Conservation (phyloP, 1,284 basidiomycete species). For the Rhodotorula glutinis region DNA sequence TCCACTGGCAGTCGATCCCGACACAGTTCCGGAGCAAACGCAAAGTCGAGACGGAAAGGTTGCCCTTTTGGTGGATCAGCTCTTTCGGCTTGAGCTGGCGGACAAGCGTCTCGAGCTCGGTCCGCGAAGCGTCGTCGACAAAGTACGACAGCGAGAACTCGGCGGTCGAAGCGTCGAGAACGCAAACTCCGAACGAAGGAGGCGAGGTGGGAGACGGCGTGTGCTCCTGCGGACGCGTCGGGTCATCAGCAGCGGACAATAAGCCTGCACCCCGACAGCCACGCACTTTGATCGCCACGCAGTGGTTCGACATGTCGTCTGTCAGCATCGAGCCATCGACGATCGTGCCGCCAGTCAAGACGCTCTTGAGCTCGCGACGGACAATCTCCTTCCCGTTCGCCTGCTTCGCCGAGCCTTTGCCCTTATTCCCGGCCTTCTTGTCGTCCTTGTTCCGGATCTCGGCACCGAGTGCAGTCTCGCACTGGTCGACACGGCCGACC, state of each 20-base stretch:
- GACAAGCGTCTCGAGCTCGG: slow-evolving; percentile 88
- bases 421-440: slow-evolving; percentile 33
- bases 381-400: slow-evolving; percentile 46
- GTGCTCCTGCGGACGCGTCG: slow-evolving; percentile 50
- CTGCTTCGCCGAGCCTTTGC: slow-evolving; percentile 33
- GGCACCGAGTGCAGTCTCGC: slow-evolving; percentile 76
- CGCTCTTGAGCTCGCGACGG: slow-evolving; percentile 79
- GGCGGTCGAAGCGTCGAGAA: slow-evolving; percentile 93
- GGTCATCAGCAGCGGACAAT: too few species aligned
- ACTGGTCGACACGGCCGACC: slow-evolving; percentile 91
- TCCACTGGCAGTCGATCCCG: slow-evolving; percentile 78
- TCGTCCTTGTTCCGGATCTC: slow-evolving; percentile 54
- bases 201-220: slow-evolving; percentile 41
- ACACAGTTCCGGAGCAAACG: slow-evolving; percentile 76
- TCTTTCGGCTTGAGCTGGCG: slow-evolving; percentile 92
- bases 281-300: slow-evolving; percentile 75
- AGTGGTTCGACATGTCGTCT: slow-evolving; percentile 93
- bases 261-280: too few species aligned
- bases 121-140: slow-evolving; percentile 87
- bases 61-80: slow-evolving; percentile 81
- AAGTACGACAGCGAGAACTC: slow-evolving; percentile 90
- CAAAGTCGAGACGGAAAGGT: slow-evolving; percentile 73
- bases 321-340: slow-evolving; percentile 84
- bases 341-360: slow-evolving; percentile 94
- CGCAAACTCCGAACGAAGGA: slow-evolving; percentile 76